A percentile compares a stretch with the other conserved stretches of the same genome.
These are phyloP conservation scores for Pseudonitzschia delicatissima DNA, from an alignment of 108 stramenopile species.

Conservation along the genomic window DNA sequence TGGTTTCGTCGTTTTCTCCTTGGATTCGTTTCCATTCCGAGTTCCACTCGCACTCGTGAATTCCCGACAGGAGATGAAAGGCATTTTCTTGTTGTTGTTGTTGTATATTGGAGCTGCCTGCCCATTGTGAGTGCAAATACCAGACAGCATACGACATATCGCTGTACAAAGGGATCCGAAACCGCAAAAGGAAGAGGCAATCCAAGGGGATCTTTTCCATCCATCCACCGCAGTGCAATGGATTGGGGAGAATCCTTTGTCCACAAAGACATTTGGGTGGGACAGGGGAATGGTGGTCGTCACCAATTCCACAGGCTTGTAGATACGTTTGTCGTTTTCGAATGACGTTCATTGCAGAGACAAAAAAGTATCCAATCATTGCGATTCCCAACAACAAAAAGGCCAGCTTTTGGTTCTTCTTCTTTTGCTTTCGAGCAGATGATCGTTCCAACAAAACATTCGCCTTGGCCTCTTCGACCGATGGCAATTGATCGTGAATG, in stretches of 20 bases:
- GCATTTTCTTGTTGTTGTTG: not conserved
- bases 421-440: not conserved
- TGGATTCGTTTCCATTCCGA: slow-evolving; percentile 13
- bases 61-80: slow-evolving; percentile 8
- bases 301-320: not conserved
- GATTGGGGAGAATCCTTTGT: slow-evolving; percentile 18
- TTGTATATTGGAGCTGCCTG: not conserved
- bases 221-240: slow-evolving; percentile 23
- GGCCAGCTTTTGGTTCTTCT: not conserved
- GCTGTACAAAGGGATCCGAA: slow-evolving; percentile 21
- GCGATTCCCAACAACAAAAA: not conserved
- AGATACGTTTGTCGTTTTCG: not conserved
- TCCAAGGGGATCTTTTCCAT: slow-evolving; percentile 7
- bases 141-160: slow-evolving; percentile 19
- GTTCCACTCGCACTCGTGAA: slow-evolving; percentile 27
- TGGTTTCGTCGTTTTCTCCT: not conserved
- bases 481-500: slow-evolving; percentile 26
- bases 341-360: not conserved
- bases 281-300: slow-evolving; percentile 2
- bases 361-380: not conserved
- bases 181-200: not conserved
- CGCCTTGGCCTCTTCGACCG: slow-evolving; percentile 17
- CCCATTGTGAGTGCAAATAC: slow-evolving; percentile 16
- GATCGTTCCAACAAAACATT: not conserved
- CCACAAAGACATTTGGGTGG: slow-evolving; percentile 8